A percentile compares a stretch with the other conserved stretches of the same genome.
These are phyloP conservation scores for Backusella macrospora DNA, from an alignment of 192 early-diverging fungal genomes.

Conservation along the genomic window DNA sequence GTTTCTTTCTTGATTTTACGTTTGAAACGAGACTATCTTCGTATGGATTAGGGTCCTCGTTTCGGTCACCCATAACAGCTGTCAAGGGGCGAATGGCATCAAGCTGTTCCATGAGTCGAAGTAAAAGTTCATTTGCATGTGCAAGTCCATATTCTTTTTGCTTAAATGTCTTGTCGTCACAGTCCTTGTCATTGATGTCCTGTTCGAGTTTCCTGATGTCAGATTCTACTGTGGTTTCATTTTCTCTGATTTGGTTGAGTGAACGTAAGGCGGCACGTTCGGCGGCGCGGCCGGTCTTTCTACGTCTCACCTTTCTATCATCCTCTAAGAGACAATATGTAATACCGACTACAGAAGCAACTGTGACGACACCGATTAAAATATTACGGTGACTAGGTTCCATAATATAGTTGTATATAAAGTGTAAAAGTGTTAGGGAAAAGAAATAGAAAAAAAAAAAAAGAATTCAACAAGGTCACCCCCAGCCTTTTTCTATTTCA, in stretches of 20 bases:
- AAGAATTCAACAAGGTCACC: not conserved
- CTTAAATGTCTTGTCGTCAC: conserved; percentile 10
- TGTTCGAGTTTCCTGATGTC: not conserved
- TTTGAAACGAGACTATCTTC: conserved; percentile 3
- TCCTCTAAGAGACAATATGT: conserved; percentile 16
- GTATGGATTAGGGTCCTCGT: not conserved
- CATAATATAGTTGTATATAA: not conserved
- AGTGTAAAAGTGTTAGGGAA: not conserved
- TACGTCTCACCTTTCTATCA: conserved; percentile 15
- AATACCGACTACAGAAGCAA: not conserved
- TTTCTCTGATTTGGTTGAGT: conserved; percentile 1
- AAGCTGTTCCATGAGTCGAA: conserved; percentile 13
- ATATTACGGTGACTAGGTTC: not conserved
- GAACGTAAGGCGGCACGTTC: conserved; percentile 6
- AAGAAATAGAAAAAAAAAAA: not conserved
- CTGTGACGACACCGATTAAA: not conserved
- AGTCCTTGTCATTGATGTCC: not conserved
- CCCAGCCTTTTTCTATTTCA: not conserved
- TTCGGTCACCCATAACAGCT: not conserved
- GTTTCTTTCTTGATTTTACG: conserved; percentile 1
- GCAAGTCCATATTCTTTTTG: not conserved
- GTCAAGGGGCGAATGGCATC: conserved; percentile 21
- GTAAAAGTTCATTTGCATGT: conserved; percentile 10
- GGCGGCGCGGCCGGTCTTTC: not conserved
- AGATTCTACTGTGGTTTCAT: not conserved